Conservation (phyloP, 225 moss, liverwort and hornwort genomes). For the Pleurozium schreberi region DNA sequence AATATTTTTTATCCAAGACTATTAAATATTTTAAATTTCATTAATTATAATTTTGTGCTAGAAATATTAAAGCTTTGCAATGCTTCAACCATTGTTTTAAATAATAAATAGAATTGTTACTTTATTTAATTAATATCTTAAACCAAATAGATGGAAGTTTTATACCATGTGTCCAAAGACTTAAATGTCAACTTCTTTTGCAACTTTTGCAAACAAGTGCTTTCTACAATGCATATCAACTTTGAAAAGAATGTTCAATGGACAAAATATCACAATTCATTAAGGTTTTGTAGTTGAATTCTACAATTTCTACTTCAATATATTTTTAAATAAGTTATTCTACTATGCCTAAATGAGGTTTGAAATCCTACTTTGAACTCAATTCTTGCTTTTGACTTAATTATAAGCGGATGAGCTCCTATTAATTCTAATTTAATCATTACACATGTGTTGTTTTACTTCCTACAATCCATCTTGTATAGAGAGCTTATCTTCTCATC, state of each 20-base stretch:
- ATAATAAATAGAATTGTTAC: not conserved
- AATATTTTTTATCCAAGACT: fast-evolving
- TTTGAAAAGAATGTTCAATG: not conserved
- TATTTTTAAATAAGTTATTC: too few species aligned
- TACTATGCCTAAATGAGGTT: too few species aligned
- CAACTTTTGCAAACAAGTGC: too few species aligned
- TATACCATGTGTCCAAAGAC: fast-evolving
- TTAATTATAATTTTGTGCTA: not conserved
- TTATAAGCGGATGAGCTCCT: too few species aligned
- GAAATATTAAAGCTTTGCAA: not conserved
- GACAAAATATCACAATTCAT: not conserved
- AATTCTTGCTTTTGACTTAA: too few species aligned
- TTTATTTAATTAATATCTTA: not conserved
- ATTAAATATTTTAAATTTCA: not conserved
- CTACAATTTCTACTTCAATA: not conserved
- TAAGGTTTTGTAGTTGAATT: fast-evolving
- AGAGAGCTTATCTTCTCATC: too few species aligned
- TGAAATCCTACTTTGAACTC: too few species aligned
- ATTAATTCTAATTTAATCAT: too few species aligned
- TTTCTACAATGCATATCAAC: too few species aligned
- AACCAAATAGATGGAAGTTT: not conserved
- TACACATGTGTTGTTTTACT: too few species aligned
- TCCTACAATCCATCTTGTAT: too few species aligned
- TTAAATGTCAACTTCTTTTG: too few species aligned
- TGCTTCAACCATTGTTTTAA: not conserved